Evolutionary conservation across 257 asterid genomes (phyloP), one percentile per base, ranked within the genome.

Genomic region (Salvia rosmarinus): DNA sequence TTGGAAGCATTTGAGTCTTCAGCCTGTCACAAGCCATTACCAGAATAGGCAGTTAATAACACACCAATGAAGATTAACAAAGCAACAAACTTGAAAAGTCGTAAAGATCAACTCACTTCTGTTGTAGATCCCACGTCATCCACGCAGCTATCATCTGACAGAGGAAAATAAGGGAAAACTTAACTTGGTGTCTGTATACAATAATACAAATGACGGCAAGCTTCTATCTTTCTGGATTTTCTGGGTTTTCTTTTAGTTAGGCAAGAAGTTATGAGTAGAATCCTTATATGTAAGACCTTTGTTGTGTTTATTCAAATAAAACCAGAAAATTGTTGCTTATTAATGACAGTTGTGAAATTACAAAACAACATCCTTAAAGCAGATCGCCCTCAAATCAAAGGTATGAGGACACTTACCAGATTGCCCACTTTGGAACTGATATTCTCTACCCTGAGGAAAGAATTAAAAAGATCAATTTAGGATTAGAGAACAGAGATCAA

Each of bases 1-100:
- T 91, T 95, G 76, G 99, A 86, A 78, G 95, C 85, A 79, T 88
- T 85, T 11, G 93, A 83, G 37, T 55, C 84, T 71, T 82, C 89
- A 80, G 69, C 88, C 98, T 90, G 92, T 34, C 64, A 77, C 54
- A 78, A 62, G 77, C 78, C 78, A 81, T 56, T 34, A 49, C 73
- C 71, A 70, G 30, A 66, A 80, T 69, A 42, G 70, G 71, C 32
- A 61, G 35, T 51, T 68, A 63, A 70, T 23, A 2, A 43, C 6
- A 35, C 69, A 64, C 17, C 51, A 16, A 35, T 59, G 61, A 60
- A 56, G 42, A 51, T 43, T 21, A 13, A 20, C 17, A 62, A 57
- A 50, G 43, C 25, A 65, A 39, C 9, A 43, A 75, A 13, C 54
- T 42, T 11, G 23, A 51, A 74, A 25, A 44, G 7, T 9, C 17